Percentiles rank a stretch among this genome's conserved stretches.
Evolutionary conservation across 768 basidiomycete genomes (phyloP).

Genomic region (Clathrus columnatus): DNA sequence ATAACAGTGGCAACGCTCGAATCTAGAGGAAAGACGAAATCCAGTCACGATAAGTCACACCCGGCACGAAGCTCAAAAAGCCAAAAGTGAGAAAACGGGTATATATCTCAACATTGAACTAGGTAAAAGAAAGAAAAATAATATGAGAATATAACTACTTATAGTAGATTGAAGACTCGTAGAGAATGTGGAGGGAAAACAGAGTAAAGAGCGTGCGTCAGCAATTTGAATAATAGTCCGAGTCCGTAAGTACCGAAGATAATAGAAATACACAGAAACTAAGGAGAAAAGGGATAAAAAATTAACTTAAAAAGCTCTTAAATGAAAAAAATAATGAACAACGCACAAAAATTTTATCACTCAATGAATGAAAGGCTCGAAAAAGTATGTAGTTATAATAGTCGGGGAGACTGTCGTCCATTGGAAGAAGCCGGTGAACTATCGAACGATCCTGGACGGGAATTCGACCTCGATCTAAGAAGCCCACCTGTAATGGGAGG

Average conservation of each 20-base stretch:
- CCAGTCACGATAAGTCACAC: no score
- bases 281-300: constrained; percentile 2
- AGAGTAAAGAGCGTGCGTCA: not conserved
- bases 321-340: not conserved
- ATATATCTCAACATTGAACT: not conserved
- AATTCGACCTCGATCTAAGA: not conserved
- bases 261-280: constrained; percentile 7
- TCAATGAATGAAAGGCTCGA: not conserved
- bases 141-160: not conserved
- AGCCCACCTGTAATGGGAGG: not conserved
- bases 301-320: not conserved
- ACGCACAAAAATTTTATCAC: not conserved
- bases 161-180: not conserved
- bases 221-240: constrained; percentile 9
- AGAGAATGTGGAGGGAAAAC: not conserved
- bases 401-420: constrained; percentile 4
- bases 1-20: no score
- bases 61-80: not conserved
- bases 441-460: constrained; percentile 7
- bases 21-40: no score
- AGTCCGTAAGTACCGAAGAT: not conserved
- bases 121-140: not conserved
- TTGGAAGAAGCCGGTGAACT: constrained; percentile 1
- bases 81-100: not conserved
- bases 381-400: not conserved